Percentiles rank a stretch among this genome's conserved stretches.
Conservation (phyloP, 805 yeast genomes). For the Kazachstania viticola region DNA sequence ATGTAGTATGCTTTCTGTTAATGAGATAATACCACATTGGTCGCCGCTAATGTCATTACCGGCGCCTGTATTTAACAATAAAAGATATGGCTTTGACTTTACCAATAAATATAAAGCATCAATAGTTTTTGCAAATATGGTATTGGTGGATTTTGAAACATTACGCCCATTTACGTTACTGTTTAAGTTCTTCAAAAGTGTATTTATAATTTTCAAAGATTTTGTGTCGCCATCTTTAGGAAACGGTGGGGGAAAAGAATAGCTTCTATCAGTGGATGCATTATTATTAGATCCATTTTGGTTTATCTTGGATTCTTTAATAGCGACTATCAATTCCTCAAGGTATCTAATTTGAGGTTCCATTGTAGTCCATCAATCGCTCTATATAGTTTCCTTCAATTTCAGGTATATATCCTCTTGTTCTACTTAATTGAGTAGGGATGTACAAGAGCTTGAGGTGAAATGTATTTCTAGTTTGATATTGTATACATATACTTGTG, state of each 20-base stretch:
- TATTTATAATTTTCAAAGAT: slow-evolving; percentile 13
- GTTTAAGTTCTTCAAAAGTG: slow-evolving; percentile 12
- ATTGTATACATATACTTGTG: too few species aligned
- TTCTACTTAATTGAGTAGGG: too few species aligned
- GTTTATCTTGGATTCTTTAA: slow-evolving; percentile 7
- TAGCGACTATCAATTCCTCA: slow-evolving; percentile 19
- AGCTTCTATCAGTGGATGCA: background rate
- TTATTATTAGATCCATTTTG: background rate
- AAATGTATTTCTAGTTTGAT: too few species aligned
- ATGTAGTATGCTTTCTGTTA: slow-evolving; percentile 10
- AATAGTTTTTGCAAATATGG: slow-evolving; percentile 18
- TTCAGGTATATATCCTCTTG: too few species aligned
- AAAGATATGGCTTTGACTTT: slow-evolving; percentile 12
- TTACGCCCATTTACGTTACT: too few species aligned
- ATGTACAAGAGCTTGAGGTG: too few species aligned
- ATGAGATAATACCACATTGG: slow-evolving; percentile 9
- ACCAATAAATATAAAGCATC: slow-evolving; percentile 20
- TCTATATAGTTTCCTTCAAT: too few species aligned
- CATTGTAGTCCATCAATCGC: too few species aligned
- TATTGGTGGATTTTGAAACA: too few species aligned
- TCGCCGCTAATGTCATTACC: background rate
- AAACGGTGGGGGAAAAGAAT: too few species aligned
- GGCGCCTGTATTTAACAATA: slow-evolving; percentile 1
- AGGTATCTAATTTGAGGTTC: slow-evolving; percentile 18
- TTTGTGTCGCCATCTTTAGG: slow-evolving; percentile 8